A percentile compares a stretch with the other conserved stretches of the same genome.
These are phyloP conservation scores for Venturia asperata DNA, from an alignment of 2,329 filamentous ascomycete genomes.

Conservation along the genomic window DNA sequence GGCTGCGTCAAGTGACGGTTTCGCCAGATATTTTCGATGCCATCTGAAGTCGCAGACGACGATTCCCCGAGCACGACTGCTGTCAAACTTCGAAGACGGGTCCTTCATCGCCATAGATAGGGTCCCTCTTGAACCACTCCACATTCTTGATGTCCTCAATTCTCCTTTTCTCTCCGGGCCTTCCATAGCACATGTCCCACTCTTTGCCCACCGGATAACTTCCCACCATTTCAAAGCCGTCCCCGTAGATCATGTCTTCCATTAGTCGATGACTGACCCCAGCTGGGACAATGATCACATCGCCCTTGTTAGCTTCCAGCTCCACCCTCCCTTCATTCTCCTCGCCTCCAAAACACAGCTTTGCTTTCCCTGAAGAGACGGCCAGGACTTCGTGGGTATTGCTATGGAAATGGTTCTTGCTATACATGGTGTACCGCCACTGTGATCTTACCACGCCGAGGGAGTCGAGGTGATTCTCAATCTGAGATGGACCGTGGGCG, in stretches of 20 bases:
- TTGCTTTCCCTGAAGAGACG: slow-evolving; percentile 51
- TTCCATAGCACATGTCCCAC: slow-evolving; percentile 70
- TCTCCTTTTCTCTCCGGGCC: slow-evolving; percentile 48
- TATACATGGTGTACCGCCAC: slow-evolving; percentile 65
- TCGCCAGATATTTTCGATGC: too few species aligned
- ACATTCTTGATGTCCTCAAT: slow-evolving; percentile 43
- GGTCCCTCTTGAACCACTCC: slow-evolving; percentile 54
- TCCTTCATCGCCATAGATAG: slow-evolving; percentile 51
- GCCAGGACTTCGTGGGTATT: slow-evolving; percentile 61
- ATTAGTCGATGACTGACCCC: slow-evolving; percentile 58
- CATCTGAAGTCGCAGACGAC: too few species aligned
- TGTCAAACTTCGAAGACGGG: slow-evolving; percentile 35
- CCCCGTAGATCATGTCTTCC: slow-evolving; percentile 42
- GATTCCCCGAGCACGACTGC: neutral
- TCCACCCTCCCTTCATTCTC: slow-evolving; percentile 53
- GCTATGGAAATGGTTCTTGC: slow-evolving; percentile 58
- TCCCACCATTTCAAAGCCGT: slow-evolving; percentile 60
- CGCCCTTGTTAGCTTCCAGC: slow-evolving; percentile 48
- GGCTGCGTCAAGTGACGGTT: too few species aligned
- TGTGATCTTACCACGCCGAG: slow-evolving; percentile 53
- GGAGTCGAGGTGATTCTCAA: slow-evolving; percentile 50
- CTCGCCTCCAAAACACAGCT: slow-evolving; percentile 60
- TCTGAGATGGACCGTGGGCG: slow-evolving; percentile 38
- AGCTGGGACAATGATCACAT: slow-evolving; percentile 59
- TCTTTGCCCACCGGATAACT: slow-evolving; percentile 51